These are phyloP conservation scores for Coelastrella sp. DNA, from an alignment of 139 green algal genomes.

Conservation along the genomic window DNA sequence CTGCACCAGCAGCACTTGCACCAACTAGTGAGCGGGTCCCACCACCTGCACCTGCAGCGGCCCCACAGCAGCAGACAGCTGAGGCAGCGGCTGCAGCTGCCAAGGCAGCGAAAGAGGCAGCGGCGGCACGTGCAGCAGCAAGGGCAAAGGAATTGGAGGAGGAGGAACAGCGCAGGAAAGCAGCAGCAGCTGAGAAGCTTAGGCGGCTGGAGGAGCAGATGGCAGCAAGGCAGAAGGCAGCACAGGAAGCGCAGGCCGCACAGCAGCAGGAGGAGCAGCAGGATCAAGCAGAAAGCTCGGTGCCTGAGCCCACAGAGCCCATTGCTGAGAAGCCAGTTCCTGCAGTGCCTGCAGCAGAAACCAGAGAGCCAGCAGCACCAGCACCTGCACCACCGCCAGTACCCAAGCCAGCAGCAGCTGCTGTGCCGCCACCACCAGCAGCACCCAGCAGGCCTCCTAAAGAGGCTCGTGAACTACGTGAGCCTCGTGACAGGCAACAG, in stretches of 20 bases:
- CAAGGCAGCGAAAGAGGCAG: conserved; percentile 31
- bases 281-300: background rate
- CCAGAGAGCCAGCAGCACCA: background rate
- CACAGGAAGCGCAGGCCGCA: background rate
- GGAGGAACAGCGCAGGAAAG: conserved; percentile 38
- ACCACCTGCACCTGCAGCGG: background rate
- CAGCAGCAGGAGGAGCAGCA: background rate
- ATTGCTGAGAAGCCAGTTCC: too few species aligned
- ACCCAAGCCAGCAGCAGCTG: background rate
- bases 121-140: conserved; percentile 25
- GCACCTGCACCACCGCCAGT: background rate
- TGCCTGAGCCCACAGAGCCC: too few species aligned
- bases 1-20: background rate
- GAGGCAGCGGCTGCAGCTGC: conserved; percentile 36
- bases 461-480: background rate
- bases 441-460: background rate
- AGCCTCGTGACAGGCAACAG: conserved; percentile 11
- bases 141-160: conserved; percentile 25
- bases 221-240: conserved; percentile 25
- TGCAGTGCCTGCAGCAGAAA: background rate
- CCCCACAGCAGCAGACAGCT: conserved; percentile 24
- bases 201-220: conserved; percentile 42
- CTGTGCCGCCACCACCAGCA: background rate
- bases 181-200: conserved; percentile 49
- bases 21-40: background rate